These are phyloP conservation scores for Goffeauzyma gilvescens DNA, from an alignment of 768 basidiomycete species.

Conservation along the genomic window DNA sequence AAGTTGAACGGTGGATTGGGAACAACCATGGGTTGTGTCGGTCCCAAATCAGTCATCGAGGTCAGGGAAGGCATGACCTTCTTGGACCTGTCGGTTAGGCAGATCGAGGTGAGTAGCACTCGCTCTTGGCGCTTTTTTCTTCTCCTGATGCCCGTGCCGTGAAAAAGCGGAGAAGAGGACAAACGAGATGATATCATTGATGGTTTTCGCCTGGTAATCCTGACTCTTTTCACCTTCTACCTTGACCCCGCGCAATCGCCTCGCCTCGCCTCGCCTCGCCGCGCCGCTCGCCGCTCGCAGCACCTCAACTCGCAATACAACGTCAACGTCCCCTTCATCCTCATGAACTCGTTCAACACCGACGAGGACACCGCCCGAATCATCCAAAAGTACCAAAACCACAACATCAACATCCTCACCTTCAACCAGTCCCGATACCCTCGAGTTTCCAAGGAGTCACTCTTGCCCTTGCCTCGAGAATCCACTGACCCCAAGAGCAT, in stretches of 20 bases:
- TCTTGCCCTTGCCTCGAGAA: slow-evolving; percentile 61
- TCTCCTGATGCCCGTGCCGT: too few relatives aligned
- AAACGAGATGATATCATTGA: too few relatives aligned
- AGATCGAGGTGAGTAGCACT: slow-evolving; percentile 48
- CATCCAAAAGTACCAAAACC: slow-evolving; percentile 88
- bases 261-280: too few relatives aligned
- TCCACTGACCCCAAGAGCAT: slow-evolving; percentile 66
- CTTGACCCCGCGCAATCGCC: too few relatives aligned
- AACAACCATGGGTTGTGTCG: slow-evolving; percentile 49
- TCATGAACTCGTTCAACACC: slow-evolving; percentile 98
- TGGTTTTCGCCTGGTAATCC: too few relatives aligned
- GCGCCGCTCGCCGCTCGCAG: slow-evolving; percentile 26
- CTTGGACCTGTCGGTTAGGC: slow-evolving; percentile 79
- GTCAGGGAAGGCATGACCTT: slow-evolving; percentile 95
- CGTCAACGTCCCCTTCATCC: slow-evolving; percentile 85
- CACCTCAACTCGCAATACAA: slow-evolving; percentile 69
- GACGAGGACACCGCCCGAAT: slow-evolving; percentile 88
- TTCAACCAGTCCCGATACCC: slow-evolving; percentile 93
- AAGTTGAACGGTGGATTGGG: slow-evolving; percentile 89
- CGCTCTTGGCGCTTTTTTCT: not conserved
- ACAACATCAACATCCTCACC: slow-evolving; percentile 70
- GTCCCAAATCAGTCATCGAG: slow-evolving; percentile 75
- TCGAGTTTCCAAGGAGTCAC: slow-evolving; percentile 70
- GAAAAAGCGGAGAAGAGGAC: too few relatives aligned
- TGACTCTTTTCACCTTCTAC: too few relatives aligned